Percentiles rank a stretch among this genome's conserved stretches.
phyloP scores from a whole-genome alignment of 306 rosid species.

The Pueraria montana region DNA sequence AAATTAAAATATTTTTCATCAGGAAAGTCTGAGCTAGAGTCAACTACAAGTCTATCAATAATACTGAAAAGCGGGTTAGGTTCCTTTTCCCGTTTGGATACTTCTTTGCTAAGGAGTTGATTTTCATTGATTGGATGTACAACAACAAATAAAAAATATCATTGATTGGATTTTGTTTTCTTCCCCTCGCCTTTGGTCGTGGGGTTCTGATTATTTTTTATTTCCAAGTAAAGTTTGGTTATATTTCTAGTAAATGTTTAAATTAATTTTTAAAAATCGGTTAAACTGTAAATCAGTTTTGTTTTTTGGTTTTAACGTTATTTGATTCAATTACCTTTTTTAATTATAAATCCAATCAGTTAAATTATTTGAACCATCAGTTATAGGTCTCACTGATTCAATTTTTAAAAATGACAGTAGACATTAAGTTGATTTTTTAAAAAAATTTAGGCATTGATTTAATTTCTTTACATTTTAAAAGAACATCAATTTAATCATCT shows the following conservation, averaged over 20 bases:
- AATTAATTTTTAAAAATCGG: background rate
- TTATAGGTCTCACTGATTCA: background rate
- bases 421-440: background rate
- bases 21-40: no score
- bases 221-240: background rate
- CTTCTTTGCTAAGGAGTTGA: slow-evolving; percentile 1
- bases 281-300: background rate
- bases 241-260: background rate
- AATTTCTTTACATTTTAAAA: background rate
- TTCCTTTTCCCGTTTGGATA: background rate
- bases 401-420: background rate
- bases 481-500: background rate
- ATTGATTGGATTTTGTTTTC: background rate
- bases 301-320: background rate
- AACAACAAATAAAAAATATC: background rate
- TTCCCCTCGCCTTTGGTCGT: background rate
- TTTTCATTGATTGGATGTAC: background rate
- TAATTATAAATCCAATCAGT: background rate
- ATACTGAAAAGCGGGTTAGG: background rate
- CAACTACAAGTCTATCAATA: background rate
- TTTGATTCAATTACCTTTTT: background rate
- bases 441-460: background rate
- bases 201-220: background rate
- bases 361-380: background rate
- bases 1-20: no score